phyloP scores from a whole-genome alignment of 1,284 basidiomycete species.

The Ustilago xerochloae region DNA sequence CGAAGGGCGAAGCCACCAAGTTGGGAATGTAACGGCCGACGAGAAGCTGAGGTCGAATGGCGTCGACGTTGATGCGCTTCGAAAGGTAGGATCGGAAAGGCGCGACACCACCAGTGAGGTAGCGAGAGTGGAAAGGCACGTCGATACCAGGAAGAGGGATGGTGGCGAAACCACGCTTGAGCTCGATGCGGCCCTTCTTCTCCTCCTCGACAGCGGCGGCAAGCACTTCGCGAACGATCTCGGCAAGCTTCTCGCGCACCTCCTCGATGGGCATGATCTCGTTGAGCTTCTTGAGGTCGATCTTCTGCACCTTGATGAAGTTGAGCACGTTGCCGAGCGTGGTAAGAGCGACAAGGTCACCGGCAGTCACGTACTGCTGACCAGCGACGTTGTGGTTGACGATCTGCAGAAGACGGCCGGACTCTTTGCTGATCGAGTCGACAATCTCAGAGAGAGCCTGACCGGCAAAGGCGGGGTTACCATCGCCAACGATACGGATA shows the following conservation, averaged over 20 bases:
- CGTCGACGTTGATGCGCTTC: slow-evolving; percentile 90
- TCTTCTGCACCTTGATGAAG: slow-evolving; percentile 94
- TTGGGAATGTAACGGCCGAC: slow-evolving; percentile 85
- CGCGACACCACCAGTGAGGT: slow-evolving; percentile 94
- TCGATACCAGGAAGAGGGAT: slow-evolving; percentile 83
- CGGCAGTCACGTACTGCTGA: slow-evolving; percentile 82
- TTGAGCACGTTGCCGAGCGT: slow-evolving; percentile 96
- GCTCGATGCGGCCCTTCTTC: slow-evolving; percentile 88
- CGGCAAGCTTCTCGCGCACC: slow-evolving; percentile 88
- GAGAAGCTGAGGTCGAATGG: slow-evolving; percentile 80
- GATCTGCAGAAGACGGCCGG: slow-evolving; percentile 87
- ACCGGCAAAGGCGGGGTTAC: slow-evolving; percentile 78
- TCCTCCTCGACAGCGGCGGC: slow-evolving; percentile 79
- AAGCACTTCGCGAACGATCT: slow-evolving; percentile 88
- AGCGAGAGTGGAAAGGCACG: slow-evolving; percentile 98
- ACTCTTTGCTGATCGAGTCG: slow-evolving; percentile 73
- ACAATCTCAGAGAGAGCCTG: slow-evolving; percentile 89
- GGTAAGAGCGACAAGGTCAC: slow-evolving; percentile 91
- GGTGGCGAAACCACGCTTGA: slow-evolving; percentile 88
- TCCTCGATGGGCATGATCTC: slow-evolving; percentile 85
- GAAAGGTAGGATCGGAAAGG: slow-evolving; percentile 94
- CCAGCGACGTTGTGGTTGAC: slow-evolving; percentile 89
- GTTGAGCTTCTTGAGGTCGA: slow-evolving; percentile 90
- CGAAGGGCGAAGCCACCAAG: slow-evolving; percentile 92
- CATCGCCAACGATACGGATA: slow-evolving; percentile 78